Evolutionary conservation across 176 grass and related monocot genomes (phyloP).

Genomic region (Musa schizocarpa): DNA sequence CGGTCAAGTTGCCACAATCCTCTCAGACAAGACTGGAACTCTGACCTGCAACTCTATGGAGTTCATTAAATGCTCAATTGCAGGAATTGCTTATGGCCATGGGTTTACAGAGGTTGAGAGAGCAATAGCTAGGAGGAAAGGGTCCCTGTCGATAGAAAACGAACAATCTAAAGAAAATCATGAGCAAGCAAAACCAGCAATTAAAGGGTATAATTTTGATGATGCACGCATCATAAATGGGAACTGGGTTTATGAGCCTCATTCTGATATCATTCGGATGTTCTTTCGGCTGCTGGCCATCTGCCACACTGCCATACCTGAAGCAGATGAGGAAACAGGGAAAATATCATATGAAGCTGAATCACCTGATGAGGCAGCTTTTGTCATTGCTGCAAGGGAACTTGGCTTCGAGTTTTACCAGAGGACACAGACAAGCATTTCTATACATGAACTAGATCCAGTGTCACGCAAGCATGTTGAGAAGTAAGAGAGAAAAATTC

Average conservation of each 20-base stretch:
- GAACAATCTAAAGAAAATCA: slow-evolving; percentile 34
- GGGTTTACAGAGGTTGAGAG: slow-evolving; percentile 94
- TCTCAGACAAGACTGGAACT: slow-evolving; percentile 96
- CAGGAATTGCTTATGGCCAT: slow-evolving; percentile 74
- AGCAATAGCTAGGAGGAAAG: slow-evolving; percentile 86
- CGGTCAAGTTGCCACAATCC: slow-evolving; percentile 93
- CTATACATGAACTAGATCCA: slow-evolving; percentile 58
- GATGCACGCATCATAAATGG: slow-evolving; percentile 70
- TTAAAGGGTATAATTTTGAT: slow-evolving; percentile 98
- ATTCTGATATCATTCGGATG: slow-evolving; percentile 46
- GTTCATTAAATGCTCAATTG: slow-evolving; percentile 98
- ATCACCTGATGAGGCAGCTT: slow-evolving; percentile 95
- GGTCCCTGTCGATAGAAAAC: slow-evolving; percentile 33
- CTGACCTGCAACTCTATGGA: slow-evolving; percentile 99
- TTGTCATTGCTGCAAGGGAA: slow-evolving; percentile 93
- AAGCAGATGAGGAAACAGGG: slow-evolving; percentile 59
- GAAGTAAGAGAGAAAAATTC: slow-evolving; percentile 39
- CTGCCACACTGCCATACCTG: slow-evolving; percentile 94
- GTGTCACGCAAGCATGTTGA: slow-evolving; percentile 13
- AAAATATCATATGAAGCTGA: slow-evolving; percentile 94
- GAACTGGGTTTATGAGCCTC: slow-evolving; percentile 74
- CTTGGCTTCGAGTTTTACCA: slow-evolving; percentile 94
- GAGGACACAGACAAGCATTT: slow-evolving; percentile 59
- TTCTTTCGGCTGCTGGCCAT: slow-evolving; percentile 87
- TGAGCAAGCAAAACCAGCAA: slow-evolving; percentile 25